Conservation (phyloP, 768 basidiomycete species). For the Boletellus emodensis region DNA sequence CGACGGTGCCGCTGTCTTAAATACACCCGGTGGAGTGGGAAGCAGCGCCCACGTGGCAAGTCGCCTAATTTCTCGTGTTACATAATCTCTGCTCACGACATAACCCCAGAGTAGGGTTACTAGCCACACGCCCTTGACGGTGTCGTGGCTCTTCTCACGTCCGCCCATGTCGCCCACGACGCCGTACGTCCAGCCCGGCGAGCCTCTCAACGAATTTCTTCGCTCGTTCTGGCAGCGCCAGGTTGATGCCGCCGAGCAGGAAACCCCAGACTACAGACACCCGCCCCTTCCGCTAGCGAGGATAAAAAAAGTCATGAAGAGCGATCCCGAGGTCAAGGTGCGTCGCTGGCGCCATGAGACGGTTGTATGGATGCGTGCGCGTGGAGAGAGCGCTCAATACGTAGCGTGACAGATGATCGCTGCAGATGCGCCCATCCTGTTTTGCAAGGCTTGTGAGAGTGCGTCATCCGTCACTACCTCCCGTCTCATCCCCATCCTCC, state of each 20-base stretch:
- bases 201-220: constrained; percentile 82
- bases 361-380: background rate
- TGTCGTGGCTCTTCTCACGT: constrained; percentile 25
- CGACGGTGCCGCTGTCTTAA: too few species aligned
- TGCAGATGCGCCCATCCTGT: constrained; percentile 93
- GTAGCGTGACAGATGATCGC: constrained; percentile 80
- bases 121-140: constrained; percentile 3
- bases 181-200: constrained; percentile 79
- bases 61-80: background rate
- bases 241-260: constrained; percentile 80
- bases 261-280: constrained; percentile 83
- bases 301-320: constrained; percentile 99
- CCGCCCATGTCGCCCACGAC: constrained; percentile 32
- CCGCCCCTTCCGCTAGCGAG: constrained; percentile 88
- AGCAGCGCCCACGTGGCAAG: background rate
- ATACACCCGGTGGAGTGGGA: too few species aligned
- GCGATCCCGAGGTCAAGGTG: constrained; percentile 94
- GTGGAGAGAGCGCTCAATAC: background rate
- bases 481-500: too few species aligned
- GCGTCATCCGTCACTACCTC: constrained; percentile 37
- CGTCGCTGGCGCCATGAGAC: constrained; percentile 18
- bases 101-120: constrained; percentile 26
- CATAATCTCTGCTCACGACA: background rate
- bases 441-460: constrained; percentile 99
- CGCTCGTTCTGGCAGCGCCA: constrained; percentile 89